Evolutionary conservation across 495 filamentous ascomycete species (phyloP).

Genomic region (Annulohypoxylon moriforme): DNA sequence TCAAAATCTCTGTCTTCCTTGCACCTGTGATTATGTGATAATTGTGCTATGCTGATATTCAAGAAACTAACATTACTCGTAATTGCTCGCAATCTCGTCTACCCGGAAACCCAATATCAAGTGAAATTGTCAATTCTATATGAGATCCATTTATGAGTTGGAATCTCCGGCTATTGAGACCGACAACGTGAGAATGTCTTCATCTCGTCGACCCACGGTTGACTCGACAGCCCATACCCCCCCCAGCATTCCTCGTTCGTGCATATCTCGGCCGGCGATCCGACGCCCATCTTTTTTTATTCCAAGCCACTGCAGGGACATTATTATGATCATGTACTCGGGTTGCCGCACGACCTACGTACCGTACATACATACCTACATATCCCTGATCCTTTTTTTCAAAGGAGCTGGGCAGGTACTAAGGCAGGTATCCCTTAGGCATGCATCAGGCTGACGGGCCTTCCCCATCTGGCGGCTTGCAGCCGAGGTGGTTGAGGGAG

Average conservation of each 20-base stretch:
- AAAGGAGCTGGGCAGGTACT: neutral
- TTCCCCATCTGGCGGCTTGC: neutral
- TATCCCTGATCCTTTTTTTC: neutral
- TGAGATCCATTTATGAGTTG: neutral
- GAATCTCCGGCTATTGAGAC: neutral
- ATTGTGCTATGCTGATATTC: neutral
- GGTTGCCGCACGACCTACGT: neutral
- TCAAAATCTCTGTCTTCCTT: conserved; percentile 3
- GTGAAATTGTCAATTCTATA: neutral
- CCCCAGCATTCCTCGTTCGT: conserved; percentile 2
- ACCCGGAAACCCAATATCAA: neutral
- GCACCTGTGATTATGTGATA: neutral
- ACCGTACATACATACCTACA: neutral
- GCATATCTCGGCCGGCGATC: conserved; percentile 1
- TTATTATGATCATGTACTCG: neutral
- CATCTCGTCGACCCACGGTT: conserved; percentile 3
- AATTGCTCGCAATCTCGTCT: neutral
- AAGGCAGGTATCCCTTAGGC: neutral
- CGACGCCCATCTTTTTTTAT: neutral
- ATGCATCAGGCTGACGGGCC: neutral
- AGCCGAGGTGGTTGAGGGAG: neutral
- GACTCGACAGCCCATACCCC: neutral
- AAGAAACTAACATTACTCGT: neutral
- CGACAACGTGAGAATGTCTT: no score
- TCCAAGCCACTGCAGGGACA: neutral